A percentile compares a stretch with the other conserved stretches of the same genome.
Conservation (phyloP, 345 rosid species). For the Lumnitzera littorea region DNA sequence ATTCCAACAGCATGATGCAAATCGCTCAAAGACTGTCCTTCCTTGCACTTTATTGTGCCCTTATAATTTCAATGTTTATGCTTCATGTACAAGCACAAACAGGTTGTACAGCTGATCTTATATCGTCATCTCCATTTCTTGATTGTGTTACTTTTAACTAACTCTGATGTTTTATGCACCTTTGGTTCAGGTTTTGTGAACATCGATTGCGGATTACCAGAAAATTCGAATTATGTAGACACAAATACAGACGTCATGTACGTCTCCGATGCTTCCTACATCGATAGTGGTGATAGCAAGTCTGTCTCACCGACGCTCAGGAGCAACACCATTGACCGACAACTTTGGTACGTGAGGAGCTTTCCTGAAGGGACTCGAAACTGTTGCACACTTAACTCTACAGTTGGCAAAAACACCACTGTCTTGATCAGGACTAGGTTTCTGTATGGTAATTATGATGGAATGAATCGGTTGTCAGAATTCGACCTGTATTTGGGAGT, state of each 20-base stretch:
- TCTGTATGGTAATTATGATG: slow-evolving; percentile 32
- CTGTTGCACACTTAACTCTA: slow-evolving; percentile 24
- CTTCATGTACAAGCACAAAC: too few species aligned
- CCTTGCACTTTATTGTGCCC: too few species aligned
- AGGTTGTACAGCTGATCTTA: too few species aligned
- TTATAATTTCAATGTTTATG: too few species aligned
- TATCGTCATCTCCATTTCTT: too few species aligned
- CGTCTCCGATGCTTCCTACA: slow-evolving; percentile 8
- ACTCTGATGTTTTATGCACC: too few species aligned
- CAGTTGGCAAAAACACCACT: slow-evolving; percentile 16
- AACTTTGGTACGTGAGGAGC: slow-evolving; percentile 13
- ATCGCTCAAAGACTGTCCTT: too few species aligned
- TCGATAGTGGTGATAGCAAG: slow-evolving; percentile 15
- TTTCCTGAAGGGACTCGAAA: slow-evolving; percentile 22
- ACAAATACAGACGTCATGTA: slow-evolving; percentile 8
- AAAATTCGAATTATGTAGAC: slow-evolving; percentile 5
- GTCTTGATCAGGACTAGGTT: slow-evolving; percentile 24
- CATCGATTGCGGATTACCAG: slow-evolving; percentile 23
- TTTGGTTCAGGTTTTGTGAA: slow-evolving; percentile 13
- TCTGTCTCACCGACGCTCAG: slow-evolving; percentile 13
- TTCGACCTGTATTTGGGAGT: slow-evolving; percentile 19
- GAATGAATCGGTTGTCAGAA: slow-evolving; percentile 6
- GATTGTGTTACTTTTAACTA: too few species aligned
- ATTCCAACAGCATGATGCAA: too few species aligned
- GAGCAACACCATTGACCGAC: slow-evolving; percentile 4